Conservation (phyloP, 768 basidiomycete species). For the Fistulinella prunicolor region DNA sequence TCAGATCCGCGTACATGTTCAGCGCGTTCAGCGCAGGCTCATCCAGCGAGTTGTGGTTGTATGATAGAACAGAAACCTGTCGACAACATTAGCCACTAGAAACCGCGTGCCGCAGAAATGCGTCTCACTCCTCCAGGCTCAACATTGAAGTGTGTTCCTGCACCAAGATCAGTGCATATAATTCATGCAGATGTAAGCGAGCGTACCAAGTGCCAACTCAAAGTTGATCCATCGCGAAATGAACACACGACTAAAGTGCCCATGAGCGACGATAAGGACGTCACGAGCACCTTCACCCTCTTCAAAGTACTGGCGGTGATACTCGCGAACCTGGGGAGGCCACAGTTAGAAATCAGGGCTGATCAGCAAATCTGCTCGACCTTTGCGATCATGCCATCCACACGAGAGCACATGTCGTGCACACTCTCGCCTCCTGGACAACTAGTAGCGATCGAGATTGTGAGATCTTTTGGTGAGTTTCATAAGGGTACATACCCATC, state of each 20-base stretch:
- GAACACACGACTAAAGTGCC: conserved; percentile 71
- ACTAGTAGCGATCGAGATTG: conserved; percentile 38
- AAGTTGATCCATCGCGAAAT: conserved; percentile 82
- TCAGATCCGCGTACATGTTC: conserved; percentile 57
- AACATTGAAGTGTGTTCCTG: conserved; percentile 79
- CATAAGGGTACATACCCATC: conserved; percentile 56
- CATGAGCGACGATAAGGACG: conserved; percentile 88
- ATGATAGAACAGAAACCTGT: conserved; percentile 76
- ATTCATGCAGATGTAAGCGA: neutral
- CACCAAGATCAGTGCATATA: conserved; percentile 7
- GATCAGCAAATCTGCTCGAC: conserved; percentile 36
- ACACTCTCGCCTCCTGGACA: conserved; percentile 88
- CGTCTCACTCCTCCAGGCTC: conserved; percentile 73
- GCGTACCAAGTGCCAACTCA: conserved; percentile 54
- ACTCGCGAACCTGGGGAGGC: conserved; percentile 58
- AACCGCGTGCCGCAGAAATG: neutral
- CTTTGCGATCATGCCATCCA: conserved; percentile 72
- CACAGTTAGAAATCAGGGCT: conserved; percentile 6
- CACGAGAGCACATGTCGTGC: conserved; percentile 73
- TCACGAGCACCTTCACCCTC: conserved; percentile 67
- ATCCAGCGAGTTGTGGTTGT: conserved; percentile 75
- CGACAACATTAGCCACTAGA: conserved; percentile 6
- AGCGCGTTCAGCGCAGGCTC: conserved; percentile 78
- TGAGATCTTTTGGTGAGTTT: neutral
- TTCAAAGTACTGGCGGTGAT: conserved; percentile 69